These are phyloP conservation scores for Fusarium torreyae DNA, from an alignment of 2,329 filamentous ascomycete genomes.

Conservation along the genomic window DNA sequence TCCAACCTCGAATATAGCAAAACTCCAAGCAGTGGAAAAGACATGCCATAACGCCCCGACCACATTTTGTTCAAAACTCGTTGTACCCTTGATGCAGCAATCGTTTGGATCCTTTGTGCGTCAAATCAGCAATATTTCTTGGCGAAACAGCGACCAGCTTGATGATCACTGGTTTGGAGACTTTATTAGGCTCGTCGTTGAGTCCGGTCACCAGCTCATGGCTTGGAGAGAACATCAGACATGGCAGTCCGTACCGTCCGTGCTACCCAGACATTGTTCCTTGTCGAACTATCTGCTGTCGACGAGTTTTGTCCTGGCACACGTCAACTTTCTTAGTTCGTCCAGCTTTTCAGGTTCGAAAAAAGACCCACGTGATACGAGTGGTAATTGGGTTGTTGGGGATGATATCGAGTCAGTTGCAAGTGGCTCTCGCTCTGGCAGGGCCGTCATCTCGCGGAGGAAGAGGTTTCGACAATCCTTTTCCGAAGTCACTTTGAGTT, in stretches of 20 bases:
- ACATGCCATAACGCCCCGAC: too few relatives aligned
- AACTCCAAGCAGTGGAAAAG: too few relatives aligned
- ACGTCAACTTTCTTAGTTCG: background rate
- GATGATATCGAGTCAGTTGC: constrained; percentile 16
- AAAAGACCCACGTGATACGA: constrained; percentile 28
- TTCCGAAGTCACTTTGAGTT: constrained; percentile 45
- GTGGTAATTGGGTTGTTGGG: constrained; percentile 16
- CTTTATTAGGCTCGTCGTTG: background rate
- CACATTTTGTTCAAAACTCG: background rate
- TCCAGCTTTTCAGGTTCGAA: rapidly evolving
- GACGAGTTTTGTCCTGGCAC: background rate
- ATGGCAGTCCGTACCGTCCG: constrained; percentile 53
- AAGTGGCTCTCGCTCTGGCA: constrained; percentile 48
- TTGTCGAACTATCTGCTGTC: constrained; percentile 23
- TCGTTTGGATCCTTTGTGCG: background rate
- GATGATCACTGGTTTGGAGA: too few relatives aligned
- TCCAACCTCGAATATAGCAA: too few relatives aligned
- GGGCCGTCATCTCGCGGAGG: constrained; percentile 43
- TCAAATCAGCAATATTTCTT: background rate
- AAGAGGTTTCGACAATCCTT: constrained; percentile 48
- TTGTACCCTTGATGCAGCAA: background rate
- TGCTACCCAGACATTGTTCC: constrained; percentile 53
- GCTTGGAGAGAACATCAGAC: constrained; percentile 41
- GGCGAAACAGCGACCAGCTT: background rate
- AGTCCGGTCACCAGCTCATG: constrained; percentile 23